Evolutionary conservation across 345 rosid genomes (phyloP).

Genomic region (Acer saccharum): DNA sequence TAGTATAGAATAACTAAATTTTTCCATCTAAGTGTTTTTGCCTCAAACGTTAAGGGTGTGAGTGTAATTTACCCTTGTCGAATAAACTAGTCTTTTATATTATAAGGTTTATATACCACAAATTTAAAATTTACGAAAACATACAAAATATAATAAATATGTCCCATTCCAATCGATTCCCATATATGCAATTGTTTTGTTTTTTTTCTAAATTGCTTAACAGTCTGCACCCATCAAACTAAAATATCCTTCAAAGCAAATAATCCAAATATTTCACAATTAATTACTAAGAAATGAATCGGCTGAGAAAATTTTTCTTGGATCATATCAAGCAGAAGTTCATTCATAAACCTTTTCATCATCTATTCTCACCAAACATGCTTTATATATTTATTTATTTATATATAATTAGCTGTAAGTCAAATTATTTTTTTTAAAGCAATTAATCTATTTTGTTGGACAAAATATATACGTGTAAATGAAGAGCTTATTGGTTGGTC

Average conservation of each 20-base stretch:
- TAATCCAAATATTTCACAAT: neutral
- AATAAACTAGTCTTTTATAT: too few relatives aligned
- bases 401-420: neutral
- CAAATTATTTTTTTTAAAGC: neutral
- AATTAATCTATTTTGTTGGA: neutral
- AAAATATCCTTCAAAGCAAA: neutral
- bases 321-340: neutral
- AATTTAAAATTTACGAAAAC: too few relatives aligned
- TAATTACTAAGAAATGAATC: neutral
- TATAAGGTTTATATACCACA: too few relatives aligned
- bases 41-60: too few relatives aligned
- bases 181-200: neutral
- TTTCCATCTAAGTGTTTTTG: too few relatives aligned
- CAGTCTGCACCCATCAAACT: neutral
- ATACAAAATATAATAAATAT: neutral
- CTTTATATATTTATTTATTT: neutral
- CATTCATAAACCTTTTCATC: neutral
- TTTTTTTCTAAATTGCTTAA: neutral
- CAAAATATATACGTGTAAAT: constrained; percentile 27
- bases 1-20: too few relatives aligned
- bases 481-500: constrained; percentile 40
- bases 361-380: constrained; percentile 5
- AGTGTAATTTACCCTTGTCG: too few relatives aligned
- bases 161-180: neutral
- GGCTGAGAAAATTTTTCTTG: neutral